Evolutionary conservation across 768 basidiomycete genomes (phyloP), one percentile per base, ranked within the genome.

Genomic region (Naematelia encephala): DNA sequence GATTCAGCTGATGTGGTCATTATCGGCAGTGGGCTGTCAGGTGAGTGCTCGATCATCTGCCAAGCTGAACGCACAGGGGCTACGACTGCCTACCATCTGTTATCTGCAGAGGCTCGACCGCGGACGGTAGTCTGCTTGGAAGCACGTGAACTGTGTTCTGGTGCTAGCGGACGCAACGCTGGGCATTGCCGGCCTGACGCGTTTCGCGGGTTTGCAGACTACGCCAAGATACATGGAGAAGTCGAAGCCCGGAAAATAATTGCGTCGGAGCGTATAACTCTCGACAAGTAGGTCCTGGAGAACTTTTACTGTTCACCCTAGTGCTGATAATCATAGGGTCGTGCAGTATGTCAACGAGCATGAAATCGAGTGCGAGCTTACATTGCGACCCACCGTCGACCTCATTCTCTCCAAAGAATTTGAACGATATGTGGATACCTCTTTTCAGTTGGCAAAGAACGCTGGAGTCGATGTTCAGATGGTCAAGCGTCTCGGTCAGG

Each of bases 241-340:
- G 60, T 69, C n/a, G 63, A 64, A 39, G 67, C 69, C 13, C 59
- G 61, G 53, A 60, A 66, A 47, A 73, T 75, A 28, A 57, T 72
- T 19, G 59, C 60, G 45, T 63, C 60, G 4, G 71, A 73, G 46
- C 49, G 56, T 4, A 52, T 58, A 3, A 61, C 75, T 84, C 86
- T 56, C 87, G 88, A 30, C 87, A 88, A 29, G 91, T 89, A 55
- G 87, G 88, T 50, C 34, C 34, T 39, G 8, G 34, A 39, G 8
- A n/a, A 39, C 34, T 39, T 5, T 50, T 5, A 25, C 22, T 23
- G 25, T 50, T 53, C 42, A 29, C 25, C 26, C 57, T 60, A 47
- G 53, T 90, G 25, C 91, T 86, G 85, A 88, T 87, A 61, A 67
- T 0, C 82, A 86, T 68, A 92, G 91, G 68, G 80, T 90, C 19